Base-by-base conservation (phyloP, 164 flowering plant species). In the Berberis thunbergii region DNA sequence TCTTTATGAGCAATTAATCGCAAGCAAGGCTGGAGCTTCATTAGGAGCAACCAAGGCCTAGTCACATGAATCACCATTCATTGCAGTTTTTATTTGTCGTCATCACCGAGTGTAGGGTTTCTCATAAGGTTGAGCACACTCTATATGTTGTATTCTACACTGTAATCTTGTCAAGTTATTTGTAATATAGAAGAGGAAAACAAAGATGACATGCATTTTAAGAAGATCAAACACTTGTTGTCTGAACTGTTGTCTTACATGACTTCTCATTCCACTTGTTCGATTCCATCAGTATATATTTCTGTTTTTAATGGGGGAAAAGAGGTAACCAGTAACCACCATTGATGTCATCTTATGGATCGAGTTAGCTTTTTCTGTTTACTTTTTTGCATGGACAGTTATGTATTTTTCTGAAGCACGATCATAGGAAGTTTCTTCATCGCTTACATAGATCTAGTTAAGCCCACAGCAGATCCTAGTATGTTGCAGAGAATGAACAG, bases 1-100 rank as follows among this genome's bases (percentile, higher is more conserved):
- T 66, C 86, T 94, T 61, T 94, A 64, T 26, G 91, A 94, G 77
- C 96, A 94, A 77, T 64, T 94, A 43, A 39, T 69, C 1, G 79
- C 87, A 6, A 71, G 67, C 81, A 82, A 61, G 67, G 77, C 78
- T 6, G 62, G 68, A 1, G 73, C 85, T 60, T 80, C 87, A 11
- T 69, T 84, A 50, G 65, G 72, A 71, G 87, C 97, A 59, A 60
- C 86, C 43, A 86, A 86, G 74, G 88, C 82, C 42, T 85, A 67
- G 77, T 69, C 44, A 50, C 41, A 58, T 26, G 43, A 54, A 7
- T 60, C 42, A 61, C 41, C 43, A 52, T 63, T 4, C 43, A 38
- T 59, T 58, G 62, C 58, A 59, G 48, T 49, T 66, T 62, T 69
- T 43, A 26, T 44, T 52, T 49, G 43, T 46, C 41, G 8, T 38